Percentiles rank a stretch among this genome's conserved stretches.
phyloP scores from a whole-genome alignment of 2,329 filamentous ascomycete genomes.

The Xylaria hypoxylon region DNA sequence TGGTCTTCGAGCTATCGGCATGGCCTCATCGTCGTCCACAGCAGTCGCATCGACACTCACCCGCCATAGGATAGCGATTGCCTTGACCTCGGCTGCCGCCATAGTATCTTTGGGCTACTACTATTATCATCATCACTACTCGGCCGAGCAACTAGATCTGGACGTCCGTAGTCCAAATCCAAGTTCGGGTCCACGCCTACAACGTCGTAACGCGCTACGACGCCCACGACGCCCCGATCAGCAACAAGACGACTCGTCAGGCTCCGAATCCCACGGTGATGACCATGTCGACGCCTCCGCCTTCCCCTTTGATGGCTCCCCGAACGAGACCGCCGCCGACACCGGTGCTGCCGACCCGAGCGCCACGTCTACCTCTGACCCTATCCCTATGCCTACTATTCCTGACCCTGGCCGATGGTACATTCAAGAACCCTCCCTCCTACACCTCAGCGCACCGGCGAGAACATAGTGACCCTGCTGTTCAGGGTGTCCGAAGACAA shows the following conservation, averaged over 20 bases:
- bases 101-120: constrained; percentile 70
- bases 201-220: constrained; percentile 75
- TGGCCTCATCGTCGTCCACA: constrained; percentile 60
- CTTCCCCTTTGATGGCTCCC: constrained; percentile 39
- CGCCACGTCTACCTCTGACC: constrained; percentile 47
- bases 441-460: constrained; percentile 67
- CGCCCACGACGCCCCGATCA: constrained; percentile 57
- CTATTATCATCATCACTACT: constrained; percentile 60
- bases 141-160: constrained; percentile 39
- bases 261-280: constrained; percentile 58
- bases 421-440: constrained; percentile 57
- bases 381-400: constrained; percentile 41
- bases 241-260: constrained; percentile 52
- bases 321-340: constrained; percentile 52
- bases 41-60: constrained; percentile 66
- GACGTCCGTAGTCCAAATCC: constrained; percentile 11
- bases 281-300: constrained; percentile 57
- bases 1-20: constrained; percentile 50
- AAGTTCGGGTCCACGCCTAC: constrained; percentile 58
- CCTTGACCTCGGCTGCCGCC: constrained; percentile 66
- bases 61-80: constrained; percentile 66
- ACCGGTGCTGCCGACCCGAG: constrained; percentile 25
- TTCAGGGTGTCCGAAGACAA: constrained; percentile 96
- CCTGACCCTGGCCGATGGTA: constrained; percentile 59
- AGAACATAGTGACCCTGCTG: constrained; percentile 85